Percentiles rank a stretch among this genome's conserved stretches.
These are phyloP conservation scores for Hypoxylon trugodes DNA, from an alignment of 495 filamentous ascomycete species.

Conservation along the genomic window DNA sequence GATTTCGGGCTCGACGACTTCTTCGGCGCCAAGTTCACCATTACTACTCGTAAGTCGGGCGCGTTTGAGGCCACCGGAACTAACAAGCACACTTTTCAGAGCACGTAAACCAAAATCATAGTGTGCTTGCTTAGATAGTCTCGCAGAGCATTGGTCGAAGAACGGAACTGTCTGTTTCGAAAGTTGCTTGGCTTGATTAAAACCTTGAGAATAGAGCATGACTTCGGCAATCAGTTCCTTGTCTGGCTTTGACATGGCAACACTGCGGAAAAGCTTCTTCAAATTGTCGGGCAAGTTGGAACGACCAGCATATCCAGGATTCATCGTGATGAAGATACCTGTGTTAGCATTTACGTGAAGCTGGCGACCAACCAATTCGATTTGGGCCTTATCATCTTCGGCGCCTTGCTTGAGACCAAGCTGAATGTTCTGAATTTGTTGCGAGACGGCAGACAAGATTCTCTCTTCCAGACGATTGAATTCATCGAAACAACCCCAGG, in stretches of 20 bases:
- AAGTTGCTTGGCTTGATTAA: conserved; percentile 90
- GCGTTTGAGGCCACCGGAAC: conserved; percentile 94
- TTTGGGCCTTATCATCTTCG: conserved; percentile 80
- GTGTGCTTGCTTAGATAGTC: conserved; percentile 93
- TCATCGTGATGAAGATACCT: conserved; percentile 99
- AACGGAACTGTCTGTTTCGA: conserved; percentile 96
- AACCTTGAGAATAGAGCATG: conserved; percentile 99
- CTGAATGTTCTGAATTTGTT: conserved; percentile 99
- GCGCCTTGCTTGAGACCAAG: conserved; percentile 85
- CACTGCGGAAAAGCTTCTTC: conserved; percentile 98
- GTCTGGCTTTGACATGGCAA: conserved; percentile 99
- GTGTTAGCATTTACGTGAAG: conserved; percentile 89
- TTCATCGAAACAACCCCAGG: conserved; percentile 99
- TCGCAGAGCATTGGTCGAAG: conserved; percentile 85
- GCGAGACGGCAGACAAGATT: conserved; percentile 96
- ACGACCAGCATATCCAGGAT: conserved; percentile 96
- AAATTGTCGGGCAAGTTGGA: conserved; percentile 98
- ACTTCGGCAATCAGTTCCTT: conserved; percentile 99
- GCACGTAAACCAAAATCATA: conserved; percentile 99
- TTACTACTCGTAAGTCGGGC: conserved; percentile 69
- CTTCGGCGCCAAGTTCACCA: conserved; percentile 69
- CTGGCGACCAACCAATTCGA: conserved; percentile 91
- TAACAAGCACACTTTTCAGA: conserved; percentile 96
- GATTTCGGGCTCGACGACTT: conserved; percentile 92
- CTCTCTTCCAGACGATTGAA: conserved; percentile 98